Percentiles rank a stretch among this genome's conserved stretches.
Conservation (phyloP, 805 yeast genomes). For the Metschnikowia amazonensis region DNA sequence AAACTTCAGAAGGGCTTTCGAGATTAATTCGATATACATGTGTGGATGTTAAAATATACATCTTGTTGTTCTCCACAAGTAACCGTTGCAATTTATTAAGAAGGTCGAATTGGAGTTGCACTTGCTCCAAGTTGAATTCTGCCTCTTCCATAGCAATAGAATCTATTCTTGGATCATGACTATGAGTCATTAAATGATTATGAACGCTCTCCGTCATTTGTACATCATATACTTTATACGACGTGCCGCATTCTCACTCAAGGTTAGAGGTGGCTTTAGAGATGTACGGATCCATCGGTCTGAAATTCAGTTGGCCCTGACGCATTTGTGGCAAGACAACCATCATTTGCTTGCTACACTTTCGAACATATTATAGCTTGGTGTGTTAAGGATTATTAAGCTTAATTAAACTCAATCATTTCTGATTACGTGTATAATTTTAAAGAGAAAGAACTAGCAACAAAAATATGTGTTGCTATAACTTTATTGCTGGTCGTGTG, state of each 20-base stretch:
- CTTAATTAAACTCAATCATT: background rate
- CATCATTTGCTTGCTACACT: background rate
- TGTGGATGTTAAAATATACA: slow-evolving; percentile 28
- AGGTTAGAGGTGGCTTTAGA: background rate
- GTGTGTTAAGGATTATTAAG: no score
- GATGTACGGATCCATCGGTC: background rate
- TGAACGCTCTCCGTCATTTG: background rate
- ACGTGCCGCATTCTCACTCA: background rate
- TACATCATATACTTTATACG: background rate
- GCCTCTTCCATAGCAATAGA: slow-evolving; percentile 17
- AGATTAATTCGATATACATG: slow-evolving; percentile 31
- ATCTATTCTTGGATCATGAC: background rate
- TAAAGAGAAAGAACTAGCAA: background rate
- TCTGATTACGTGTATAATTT: background rate
- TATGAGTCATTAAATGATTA: background rate
- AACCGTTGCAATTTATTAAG: slow-evolving; percentile 22
- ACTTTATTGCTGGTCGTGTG: slow-evolving; percentile 10
- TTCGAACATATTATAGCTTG: no score
- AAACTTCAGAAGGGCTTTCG: slow-evolving; percentile 32
- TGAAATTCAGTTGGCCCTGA: background rate
- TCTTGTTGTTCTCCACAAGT: slow-evolving; percentile 31
- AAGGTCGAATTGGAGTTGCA: slow-evolving; percentile 38
- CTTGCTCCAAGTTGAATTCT: slow-evolving; percentile 31
- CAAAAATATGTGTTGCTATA: background rate
- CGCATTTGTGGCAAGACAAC: background rate